phyloP scores from a whole-genome alignment of 2,329 filamentous ascomycete genomes.

The Xylariaceae sp. region DNA sequence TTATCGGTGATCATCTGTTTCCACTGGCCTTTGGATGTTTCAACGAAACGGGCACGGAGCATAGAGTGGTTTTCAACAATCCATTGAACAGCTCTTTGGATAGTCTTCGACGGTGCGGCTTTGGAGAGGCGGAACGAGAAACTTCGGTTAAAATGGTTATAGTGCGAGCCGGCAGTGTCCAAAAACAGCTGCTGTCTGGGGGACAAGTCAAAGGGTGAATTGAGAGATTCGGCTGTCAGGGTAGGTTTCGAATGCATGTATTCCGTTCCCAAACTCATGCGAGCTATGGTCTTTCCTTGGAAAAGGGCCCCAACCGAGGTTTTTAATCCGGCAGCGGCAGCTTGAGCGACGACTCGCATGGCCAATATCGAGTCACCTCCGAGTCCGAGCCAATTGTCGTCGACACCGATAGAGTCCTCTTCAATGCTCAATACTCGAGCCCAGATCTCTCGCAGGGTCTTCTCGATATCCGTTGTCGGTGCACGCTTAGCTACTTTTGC shows the following conservation, averaged over 20 bases:
- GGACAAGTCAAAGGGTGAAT: slow-evolving; percentile 36
- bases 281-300: slow-evolving; percentile 9
- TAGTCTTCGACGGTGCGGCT: background rate
- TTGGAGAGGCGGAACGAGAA: background rate
- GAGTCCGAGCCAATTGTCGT: slow-evolving; percentile 31
- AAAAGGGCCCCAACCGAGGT: slow-evolving; percentile 27
- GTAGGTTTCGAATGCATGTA: slow-evolving; percentile 6
- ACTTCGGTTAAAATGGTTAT: slow-evolving; percentile 32
- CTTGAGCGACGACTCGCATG: slow-evolving; percentile 41
- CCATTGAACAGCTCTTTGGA: slow-evolving; percentile 3
- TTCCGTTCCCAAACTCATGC: slow-evolving; percentile 33
- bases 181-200: slow-evolving; percentile 45
- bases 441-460: slow-evolving; percentile 33
- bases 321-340: slow-evolving; percentile 30
- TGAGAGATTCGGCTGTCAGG: background rate
- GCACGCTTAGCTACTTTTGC: background rate
- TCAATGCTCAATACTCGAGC: slow-evolving; percentile 39
- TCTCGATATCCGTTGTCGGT: slow-evolving; percentile 7
- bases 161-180: slow-evolving; percentile 27
- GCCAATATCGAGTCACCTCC: slow-evolving; percentile 44
- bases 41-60: slow-evolving; percentile 13
- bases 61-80: slow-evolving; percentile 14
- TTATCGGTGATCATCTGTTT: slow-evolving; percentile 1
- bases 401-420: slow-evolving; percentile 27
- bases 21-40: background rate